Percentiles rank a stretch among this genome's conserved stretches.
Conservation (phyloP, 1,284 basidiomycete species). For the Sanghuangporus sanghuang region DNA sequence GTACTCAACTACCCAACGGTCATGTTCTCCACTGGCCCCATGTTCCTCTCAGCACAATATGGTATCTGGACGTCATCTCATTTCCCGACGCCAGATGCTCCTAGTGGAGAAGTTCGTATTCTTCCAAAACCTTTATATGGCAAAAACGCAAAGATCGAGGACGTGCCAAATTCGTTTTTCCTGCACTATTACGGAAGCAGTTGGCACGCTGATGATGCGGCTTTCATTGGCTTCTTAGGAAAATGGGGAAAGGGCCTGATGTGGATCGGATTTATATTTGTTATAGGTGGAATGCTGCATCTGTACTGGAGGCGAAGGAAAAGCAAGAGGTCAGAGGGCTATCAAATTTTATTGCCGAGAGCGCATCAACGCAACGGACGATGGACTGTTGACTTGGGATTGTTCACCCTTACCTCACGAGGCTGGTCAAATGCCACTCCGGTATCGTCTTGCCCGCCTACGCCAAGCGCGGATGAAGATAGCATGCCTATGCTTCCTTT, state of each 20-base stretch:
- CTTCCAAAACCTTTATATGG: slow-evolving; percentile 93
- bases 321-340: slow-evolving; percentile 50
- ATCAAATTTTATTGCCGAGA: slow-evolving; percentile 71
- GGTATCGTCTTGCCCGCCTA: slow-evolving; percentile 31
- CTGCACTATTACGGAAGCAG: slow-evolving; percentile 95
- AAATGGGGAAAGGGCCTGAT: slow-evolving; percentile 83
- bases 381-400: slow-evolving; percentile 66
- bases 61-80: slow-evolving; percentile 76
- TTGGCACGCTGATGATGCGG: slow-evolving; percentile 94
- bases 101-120: slow-evolving; percentile 74
- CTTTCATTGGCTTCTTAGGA: slow-evolving; percentile 86
- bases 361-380: slow-evolving; percentile 62
- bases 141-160: slow-evolving; percentile 84
- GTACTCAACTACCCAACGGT: slow-evolving; percentile 97
- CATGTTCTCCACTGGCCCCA: slow-evolving; percentile 98
- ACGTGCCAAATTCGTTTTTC: slow-evolving; percentile 92
- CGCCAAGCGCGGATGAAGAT: slow-evolving; percentile 45
- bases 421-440: slow-evolving; percentile 41
- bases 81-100: slow-evolving; percentile 46
- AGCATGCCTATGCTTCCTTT: slow-evolving; percentile 57
- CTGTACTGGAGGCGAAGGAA: slow-evolving; percentile 43
- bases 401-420: slow-evolving; percentile 43
- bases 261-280: slow-evolving; percentile 71
- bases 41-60: slow-evolving; percentile 89
- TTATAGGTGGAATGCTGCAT: slow-evolving; percentile 64